Conservation (phyloP, 164 flowering plant genomes). For the Hamamelis virginiana region DNA sequence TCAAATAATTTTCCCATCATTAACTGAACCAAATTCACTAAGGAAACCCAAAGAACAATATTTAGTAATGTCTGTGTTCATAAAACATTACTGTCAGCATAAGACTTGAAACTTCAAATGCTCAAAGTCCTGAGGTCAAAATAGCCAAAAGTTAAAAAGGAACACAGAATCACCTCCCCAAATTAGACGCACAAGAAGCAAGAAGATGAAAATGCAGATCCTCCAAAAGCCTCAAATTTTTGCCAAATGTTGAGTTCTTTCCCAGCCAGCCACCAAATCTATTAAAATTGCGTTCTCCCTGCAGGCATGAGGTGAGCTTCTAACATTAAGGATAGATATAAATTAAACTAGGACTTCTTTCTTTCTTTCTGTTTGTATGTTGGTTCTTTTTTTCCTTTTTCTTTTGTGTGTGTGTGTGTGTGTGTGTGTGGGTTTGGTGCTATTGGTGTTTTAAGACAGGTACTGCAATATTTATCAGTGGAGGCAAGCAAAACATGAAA, state of each 20-base stretch:
- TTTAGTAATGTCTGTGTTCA: background rate
- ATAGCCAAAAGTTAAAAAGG: slow-evolving; percentile 1
- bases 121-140: background rate
- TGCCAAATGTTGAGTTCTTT: slow-evolving; percentile 89
- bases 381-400: too few species aligned
- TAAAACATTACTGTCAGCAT: background rate
- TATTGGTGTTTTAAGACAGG: too few species aligned
- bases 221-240: slow-evolving; percentile 83
- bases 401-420: too few species aligned
- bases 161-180: slow-evolving; percentile 54
- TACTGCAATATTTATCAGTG: too few species aligned
- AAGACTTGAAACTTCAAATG: background rate
- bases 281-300: slow-evolving; percentile 94
- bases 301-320: slow-evolving; percentile 20
- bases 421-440: too few species aligned
- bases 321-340: background rate
- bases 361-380: too few species aligned
- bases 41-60: too few species aligned
- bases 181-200: slow-evolving; percentile 74
- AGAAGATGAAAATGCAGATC: slow-evolving; percentile 89
- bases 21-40: background rate
- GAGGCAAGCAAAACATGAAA: too few species aligned
- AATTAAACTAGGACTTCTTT: too few species aligned
- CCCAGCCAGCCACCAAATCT: slow-evolving; percentile 99
- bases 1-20: too few species aligned